Conservation (phyloP, 1,284 basidiomycete species). For the Boletus sp. region DNA sequence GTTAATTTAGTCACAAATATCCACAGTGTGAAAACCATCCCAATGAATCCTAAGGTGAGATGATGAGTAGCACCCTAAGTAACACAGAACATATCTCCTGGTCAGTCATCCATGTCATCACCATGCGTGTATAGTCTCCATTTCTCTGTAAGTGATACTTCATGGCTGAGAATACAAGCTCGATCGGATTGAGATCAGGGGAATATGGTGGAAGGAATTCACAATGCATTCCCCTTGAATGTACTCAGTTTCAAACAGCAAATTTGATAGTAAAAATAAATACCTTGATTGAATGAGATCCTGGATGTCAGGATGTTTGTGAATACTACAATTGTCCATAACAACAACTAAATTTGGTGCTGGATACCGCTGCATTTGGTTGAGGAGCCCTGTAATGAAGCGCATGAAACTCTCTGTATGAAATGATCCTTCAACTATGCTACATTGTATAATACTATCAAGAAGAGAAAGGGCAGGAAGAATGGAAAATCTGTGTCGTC, state of each 20-base stretch:
- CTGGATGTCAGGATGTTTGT: slow-evolving; percentile 11
- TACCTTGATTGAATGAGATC: slow-evolving; percentile 10
- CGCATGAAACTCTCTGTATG: slow-evolving; percentile 7
- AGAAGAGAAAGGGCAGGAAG: neutral
- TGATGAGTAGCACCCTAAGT: too few species aligned
- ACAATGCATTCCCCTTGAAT: neutral
- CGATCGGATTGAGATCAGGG: neutral
- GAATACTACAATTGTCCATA: slow-evolving; percentile 19
- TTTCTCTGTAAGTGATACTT: neutral
- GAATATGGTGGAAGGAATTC: slow-evolving; percentile 17
- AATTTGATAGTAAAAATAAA: neutral
- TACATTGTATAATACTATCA: slow-evolving; percentile 9
- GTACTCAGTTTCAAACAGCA: neutral
- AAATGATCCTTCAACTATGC: slow-evolving; percentile 27
- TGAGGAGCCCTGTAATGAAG: slow-evolving; percentile 23
- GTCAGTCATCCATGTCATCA: too few species aligned
- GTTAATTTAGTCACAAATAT: too few species aligned
- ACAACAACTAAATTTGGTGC: slow-evolving; percentile 12
- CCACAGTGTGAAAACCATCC: too few species aligned
- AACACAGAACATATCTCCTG: too few species aligned
- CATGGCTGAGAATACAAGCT: neutral
- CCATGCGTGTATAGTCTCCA: neutral
- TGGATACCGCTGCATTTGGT: slow-evolving; percentile 35
- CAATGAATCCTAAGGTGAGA: too few species aligned
- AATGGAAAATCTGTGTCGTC: neutral